Base-by-base conservation (phyloP, 352 stramenopile species). In the Globisporangium takayamanum region DNA sequence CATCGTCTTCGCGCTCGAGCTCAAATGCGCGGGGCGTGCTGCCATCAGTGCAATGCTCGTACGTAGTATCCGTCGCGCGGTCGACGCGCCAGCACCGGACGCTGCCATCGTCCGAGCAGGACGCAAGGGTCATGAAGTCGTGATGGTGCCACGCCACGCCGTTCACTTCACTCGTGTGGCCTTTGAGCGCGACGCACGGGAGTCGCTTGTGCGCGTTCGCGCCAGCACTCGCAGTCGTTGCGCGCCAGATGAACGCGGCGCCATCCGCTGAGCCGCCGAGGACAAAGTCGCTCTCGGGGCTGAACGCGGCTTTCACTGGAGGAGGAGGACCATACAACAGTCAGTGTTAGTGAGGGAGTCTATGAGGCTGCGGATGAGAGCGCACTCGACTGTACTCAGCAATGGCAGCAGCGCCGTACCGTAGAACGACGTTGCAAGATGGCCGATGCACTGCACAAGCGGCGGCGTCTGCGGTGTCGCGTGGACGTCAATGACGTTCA, bases 71-170 rank as follows among this genome's bases (percentile, higher is more conserved):
- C 33, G n/a, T 58, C 39, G 39, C 53, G 26, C 50, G 48, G 33
- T 58, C 28, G 20, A 57, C 45, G 20, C 52, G 30, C 78, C 78
- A 88, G 48, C 50, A 66, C 2, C 76, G 73, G 16, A 89, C 65
- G 0, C 68, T 89, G 50, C 81, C 81, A 56, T 91, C 81, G 62
- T 91, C 81, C 0, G 78, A 89, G 48, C 72, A 81, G 0, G 77
- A 76, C 5, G 77, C 76, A 53, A 89, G 59, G 50, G 74, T 62
- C 15, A 64, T 73, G 50, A 78, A 84, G 57, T 88, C 77, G 8
- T 60, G 67, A 16, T 54, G 62, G 56, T 68, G 77, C 76, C 79
- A 89, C 22, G 74, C 67, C 0, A 91, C 75, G 55, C 77, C 78
- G 55, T 88, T 91, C 18, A 88, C 79, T 63, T 91, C 81, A 37